phyloP scores from a whole-genome alignment of 805 yeast genomes.

The Lipomyces mesembrius region DNA sequence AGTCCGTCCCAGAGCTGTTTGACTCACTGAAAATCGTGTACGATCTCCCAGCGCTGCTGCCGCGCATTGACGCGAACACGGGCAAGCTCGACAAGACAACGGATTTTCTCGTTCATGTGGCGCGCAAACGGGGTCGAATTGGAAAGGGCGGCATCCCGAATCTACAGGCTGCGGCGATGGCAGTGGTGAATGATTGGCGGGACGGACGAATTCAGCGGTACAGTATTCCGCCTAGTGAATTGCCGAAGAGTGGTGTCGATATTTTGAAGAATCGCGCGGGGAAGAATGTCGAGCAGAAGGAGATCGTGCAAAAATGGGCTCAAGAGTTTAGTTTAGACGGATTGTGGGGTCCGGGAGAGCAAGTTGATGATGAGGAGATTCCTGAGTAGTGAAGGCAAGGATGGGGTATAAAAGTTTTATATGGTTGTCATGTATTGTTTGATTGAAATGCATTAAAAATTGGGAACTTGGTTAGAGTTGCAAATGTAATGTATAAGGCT shows the following conservation, averaged over 20 bases:
- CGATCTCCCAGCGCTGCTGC: slow-evolving; percentile 76
- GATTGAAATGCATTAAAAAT: neutral
- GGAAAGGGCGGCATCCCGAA: slow-evolving; percentile 94
- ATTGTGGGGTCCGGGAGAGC: slow-evolving; percentile 28
- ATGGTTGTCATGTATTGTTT: neutral
- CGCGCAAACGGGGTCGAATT: slow-evolving; percentile 88
- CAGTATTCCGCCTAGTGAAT: slow-evolving; percentile 59
- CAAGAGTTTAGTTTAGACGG: slow-evolving; percentile 90
- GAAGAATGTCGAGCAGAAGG: slow-evolving; percentile 62
- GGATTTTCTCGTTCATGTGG: slow-evolving; percentile 87
- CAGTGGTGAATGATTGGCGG: slow-evolving; percentile 92
- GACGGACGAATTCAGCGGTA: slow-evolving; percentile 94
- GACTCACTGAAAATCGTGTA: slow-evolving; percentile 74
- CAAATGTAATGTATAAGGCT: neutral
- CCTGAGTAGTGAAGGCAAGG: slow-evolving; percentile 1
- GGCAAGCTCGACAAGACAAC: slow-evolving; percentile 79
- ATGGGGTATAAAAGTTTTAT: neutral
- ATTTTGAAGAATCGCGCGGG: slow-evolving; percentile 51
- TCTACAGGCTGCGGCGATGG: slow-evolving; percentile 77
- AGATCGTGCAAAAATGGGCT: slow-evolving; percentile 88
- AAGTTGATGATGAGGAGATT: slow-evolving; percentile 15
- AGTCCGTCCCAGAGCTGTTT: slow-evolving; percentile 67
- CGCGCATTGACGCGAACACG: slow-evolving; percentile 46
- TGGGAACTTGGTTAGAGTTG: neutral
- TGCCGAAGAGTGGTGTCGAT: slow-evolving; percentile 45